Evolutionary conservation across 768 basidiomycete genomes (phyloP).

Genomic region (Russula virescens): DNA sequence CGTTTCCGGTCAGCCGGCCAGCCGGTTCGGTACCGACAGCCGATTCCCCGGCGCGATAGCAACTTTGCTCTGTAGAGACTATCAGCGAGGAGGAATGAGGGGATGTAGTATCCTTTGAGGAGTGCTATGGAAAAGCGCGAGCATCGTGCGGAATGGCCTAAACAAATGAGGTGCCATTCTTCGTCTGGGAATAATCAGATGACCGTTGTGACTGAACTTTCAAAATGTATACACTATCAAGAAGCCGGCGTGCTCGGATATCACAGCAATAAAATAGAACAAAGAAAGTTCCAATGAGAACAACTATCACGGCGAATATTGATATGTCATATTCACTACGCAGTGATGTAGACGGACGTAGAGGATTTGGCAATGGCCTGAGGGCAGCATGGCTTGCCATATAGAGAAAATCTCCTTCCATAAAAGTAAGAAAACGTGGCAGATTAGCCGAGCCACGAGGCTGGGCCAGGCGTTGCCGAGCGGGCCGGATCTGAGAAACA

Average conservation of each 20-base stretch:
- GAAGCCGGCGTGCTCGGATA: neutral
- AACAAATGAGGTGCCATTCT: too few species aligned
- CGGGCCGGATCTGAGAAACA: neutral
- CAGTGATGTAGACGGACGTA: neutral
- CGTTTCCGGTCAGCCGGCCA: neutral
- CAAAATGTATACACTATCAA: neutral
- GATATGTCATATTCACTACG: neutral
- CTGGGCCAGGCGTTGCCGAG: neutral
- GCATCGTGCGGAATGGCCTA: too few species aligned
- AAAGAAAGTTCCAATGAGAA: neutral
- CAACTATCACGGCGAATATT: neutral
- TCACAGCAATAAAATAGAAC: neutral
- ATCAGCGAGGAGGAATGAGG: neutral
- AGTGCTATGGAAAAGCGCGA: too few species aligned
- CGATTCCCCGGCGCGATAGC: constrained; percentile 17
- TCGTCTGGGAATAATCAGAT: too few species aligned
- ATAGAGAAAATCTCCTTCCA: neutral
- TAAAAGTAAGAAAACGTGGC: neutral
- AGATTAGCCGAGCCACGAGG: neutral
- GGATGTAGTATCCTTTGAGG: neutral
- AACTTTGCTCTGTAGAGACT: too few species aligned
- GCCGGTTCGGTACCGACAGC: neutral
- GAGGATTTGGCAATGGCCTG: too few species aligned
- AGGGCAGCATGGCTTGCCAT: neutral
- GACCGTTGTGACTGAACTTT: too few species aligned